Base-by-base conservation (phyloP, 805 yeast genomes). In the Cyberlindnera maclurae region DNA sequence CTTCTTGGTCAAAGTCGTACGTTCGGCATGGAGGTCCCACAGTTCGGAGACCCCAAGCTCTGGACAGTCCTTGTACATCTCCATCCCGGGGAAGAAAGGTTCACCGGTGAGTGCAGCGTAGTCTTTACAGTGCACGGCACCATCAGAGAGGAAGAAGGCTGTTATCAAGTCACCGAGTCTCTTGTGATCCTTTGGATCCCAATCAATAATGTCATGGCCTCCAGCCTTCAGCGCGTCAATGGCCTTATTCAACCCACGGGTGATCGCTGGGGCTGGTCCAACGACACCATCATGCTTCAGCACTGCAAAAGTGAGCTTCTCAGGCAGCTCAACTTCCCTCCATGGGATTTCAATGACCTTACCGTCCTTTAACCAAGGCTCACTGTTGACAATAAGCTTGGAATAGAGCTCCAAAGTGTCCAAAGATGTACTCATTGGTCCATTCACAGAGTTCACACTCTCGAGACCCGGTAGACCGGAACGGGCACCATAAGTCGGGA, bases 151-250 rank as follows among this genome's bases (percentile, higher is more conserved):
- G 41, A 51, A 73, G 40, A 73, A 63, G 15, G 48, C 50, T 16
- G 60, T 52, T 34, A 65, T 57, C 12, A 63, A 41, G 4, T 57
- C 55, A 36, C 54, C 54, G 38, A 63, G 50, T 24, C 67, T 54
- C 26, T 53, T 41, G 42, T 65, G 70, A 20, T 63, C 62, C 10
- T 57, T 51, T 20, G 75, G 67, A 18, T 64, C 62, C 70, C 77
- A 66, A 36, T 69, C 70, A 33, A 76, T 61, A 10, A 73, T 64
- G 41, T 70, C 72, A 41, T 71, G 77, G 20, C 82, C 79, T 12
- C 67, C 67, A 22, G 54, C 63, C 24, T 50, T 47, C 29, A 67
- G 47, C 30, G 49, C 47, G 15, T 52, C 59, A 7, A 49, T 52
- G 6, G 59, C 60, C 8, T 49, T 50, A 15, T 64, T 52, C 39